Base-by-base conservation (phyloP, 345 rosid species). In the Populus simonii region DNA sequence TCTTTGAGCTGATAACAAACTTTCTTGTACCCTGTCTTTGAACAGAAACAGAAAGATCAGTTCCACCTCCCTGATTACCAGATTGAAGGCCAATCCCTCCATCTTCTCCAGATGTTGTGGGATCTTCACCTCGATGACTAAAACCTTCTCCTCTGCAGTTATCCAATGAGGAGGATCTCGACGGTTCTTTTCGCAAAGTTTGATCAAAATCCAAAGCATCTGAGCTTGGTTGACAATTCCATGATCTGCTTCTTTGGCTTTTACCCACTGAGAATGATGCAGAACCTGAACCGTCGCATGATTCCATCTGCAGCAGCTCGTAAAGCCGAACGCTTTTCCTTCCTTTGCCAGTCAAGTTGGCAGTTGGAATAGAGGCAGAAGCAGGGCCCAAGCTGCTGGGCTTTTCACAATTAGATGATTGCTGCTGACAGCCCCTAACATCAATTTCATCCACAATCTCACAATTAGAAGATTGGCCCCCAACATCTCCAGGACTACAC, bases 241-340 rank as follows among this genome's bases (percentile, higher is more conserved):
- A 74, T 3, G 75, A 83, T 74, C 77, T 78, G 59, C 66, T 81
- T 66, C 76, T 80, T 66, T 76, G 85, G 66, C 43, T 78, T 20
- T 80, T 87, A 73, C 36, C 74, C 71, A 78, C 81, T 43, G 84
- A 66, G 65, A 63, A 47, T 49, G 79, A 77, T 39, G 61, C 25
- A 35, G 81, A 79, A 83, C 77, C 81, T 74, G 83, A 83, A 71
- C 73, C 88, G 10, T 85, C 91, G 81, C 82, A 79, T 71, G 85
- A 80, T 86, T 94, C 98, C 86, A 93, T 79, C 75, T 90, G 94
- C 76, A 94, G 92, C 43, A 94, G 88, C 89, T 94, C 98, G 79
- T 91, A 94, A 53, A 94, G 95, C 72, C 97, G 89, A 87, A 76
- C 82, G 80, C 94, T 92, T 87, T 84, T 94, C 85, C 86, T 90